These are phyloP conservation scores for Xylariaceae sp. DNA, from an alignment of 2,329 filamentous ascomycete species.

Conservation along the genomic window DNA sequence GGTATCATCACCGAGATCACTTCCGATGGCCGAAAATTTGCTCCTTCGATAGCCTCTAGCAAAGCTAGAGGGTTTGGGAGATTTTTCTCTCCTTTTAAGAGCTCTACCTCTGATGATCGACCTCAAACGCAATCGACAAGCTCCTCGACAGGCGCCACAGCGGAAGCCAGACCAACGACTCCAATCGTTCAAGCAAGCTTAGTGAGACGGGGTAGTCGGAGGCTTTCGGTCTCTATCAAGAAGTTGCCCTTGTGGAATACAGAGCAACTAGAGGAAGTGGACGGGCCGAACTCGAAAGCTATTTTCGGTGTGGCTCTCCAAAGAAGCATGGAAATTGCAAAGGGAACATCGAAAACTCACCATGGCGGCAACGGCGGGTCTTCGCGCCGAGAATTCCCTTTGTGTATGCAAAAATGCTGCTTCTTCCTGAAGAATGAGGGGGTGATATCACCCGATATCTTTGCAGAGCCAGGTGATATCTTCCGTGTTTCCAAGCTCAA, in stretches of 20 bases:
- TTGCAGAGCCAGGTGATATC: slow-evolving; percentile 44
- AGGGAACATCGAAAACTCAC: slow-evolving; percentile 46
- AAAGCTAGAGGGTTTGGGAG: slow-evolving; percentile 30
- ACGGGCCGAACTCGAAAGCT: slow-evolving; percentile 36
- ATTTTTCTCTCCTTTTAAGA: slow-evolving; percentile 37
- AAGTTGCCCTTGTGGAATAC: slow-evolving; percentile 42
- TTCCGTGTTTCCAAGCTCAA: slow-evolving; percentile 45
- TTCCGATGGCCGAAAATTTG: slow-evolving; percentile 19
- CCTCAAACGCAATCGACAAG: slow-evolving; percentile 35
- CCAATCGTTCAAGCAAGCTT: slow-evolving; percentile 40
- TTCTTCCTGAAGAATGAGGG: slow-evolving; percentile 46
- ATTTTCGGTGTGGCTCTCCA: slow-evolving; percentile 50
- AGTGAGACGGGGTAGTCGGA: slow-evolving; percentile 37
- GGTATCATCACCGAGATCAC: slow-evolving; percentile 38
- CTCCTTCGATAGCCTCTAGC: slow-evolving; percentile 19
- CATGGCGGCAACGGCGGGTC: slow-evolving; percentile 44
- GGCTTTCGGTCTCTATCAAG: slow-evolving; percentile 43
- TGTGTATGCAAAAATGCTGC: slow-evolving; percentile 49
- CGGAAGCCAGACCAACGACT: slow-evolving; percentile 32
- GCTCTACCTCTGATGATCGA: slow-evolving; percentile 33
- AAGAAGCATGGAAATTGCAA: slow-evolving; percentile 48
- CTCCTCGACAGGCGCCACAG: slow-evolving; percentile 18
- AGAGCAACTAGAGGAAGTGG: slow-evolving; percentile 36
- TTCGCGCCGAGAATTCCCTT: slow-evolving; percentile 48
- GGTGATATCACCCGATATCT: slow-evolving; percentile 45